Evolutionary conservation across 441 rosid genomes (phyloP).

Genomic region (Biscutella auriculata): DNA sequence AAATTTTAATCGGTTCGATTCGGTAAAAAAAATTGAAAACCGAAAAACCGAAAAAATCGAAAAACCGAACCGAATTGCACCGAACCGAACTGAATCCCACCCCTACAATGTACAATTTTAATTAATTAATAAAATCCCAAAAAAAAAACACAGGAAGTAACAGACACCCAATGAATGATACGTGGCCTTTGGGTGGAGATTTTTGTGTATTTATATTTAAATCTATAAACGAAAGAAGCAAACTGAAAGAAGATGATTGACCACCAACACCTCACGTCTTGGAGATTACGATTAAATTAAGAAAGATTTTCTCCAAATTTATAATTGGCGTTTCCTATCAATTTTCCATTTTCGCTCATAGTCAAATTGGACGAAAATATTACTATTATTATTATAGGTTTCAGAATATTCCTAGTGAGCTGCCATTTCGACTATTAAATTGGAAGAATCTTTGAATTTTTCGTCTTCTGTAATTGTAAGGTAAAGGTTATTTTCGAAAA

Average conservation of each 20-base stretch:
- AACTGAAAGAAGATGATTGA: conserved; percentile 4
- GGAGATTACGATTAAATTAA: neutral
- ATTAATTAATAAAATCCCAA: too few species aligned
- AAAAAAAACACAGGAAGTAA: too few species aligned
- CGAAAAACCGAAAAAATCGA: too few species aligned
- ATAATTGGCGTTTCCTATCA: neutral
- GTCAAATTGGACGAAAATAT: neutral
- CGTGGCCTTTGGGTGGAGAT: too few species aligned
- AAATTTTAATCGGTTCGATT: too few species aligned
- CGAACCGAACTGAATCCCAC: too few species aligned
- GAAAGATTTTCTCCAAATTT: neutral
- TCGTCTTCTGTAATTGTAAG: neutral
- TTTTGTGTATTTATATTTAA: too few species aligned
- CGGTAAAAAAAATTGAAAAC: too few species aligned
- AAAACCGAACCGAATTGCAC: too few species aligned
- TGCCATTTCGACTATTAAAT: conserved; percentile 17
- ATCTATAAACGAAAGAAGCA: too few species aligned
- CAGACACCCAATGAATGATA: too few species aligned
- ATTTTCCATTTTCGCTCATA: neutral
- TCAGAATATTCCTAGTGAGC: conserved; percentile 13
- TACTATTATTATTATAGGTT: neutral
- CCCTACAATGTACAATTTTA: too few species aligned
- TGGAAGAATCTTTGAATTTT: conserved; percentile 6
- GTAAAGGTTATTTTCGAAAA: neutral
- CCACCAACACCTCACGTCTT: conserved; percentile 14